phyloP scores from a whole-genome alignment of 2,329 filamentous ascomycete genomes.

The Sclerotinia spermophila region DNA sequence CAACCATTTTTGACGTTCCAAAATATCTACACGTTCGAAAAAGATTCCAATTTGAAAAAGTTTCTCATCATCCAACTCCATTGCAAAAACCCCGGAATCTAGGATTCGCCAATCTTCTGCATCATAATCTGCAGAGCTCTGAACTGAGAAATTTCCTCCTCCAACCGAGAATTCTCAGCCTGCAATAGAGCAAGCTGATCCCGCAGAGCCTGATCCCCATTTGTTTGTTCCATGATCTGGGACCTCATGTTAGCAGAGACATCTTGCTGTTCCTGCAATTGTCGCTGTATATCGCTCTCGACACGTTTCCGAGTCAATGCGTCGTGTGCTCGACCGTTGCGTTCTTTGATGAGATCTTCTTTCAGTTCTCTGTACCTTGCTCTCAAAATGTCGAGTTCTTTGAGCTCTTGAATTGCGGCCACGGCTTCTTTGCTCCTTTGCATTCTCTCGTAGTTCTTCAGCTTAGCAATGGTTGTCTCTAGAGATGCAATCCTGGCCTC shows the following conservation, averaged over 20 bases:
- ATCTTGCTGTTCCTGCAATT: not conserved
- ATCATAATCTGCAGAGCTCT: not conserved
- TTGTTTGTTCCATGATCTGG: not conserved
- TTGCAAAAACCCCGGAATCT: not conserved
- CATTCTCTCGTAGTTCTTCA: not conserved
- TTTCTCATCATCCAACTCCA: no score
- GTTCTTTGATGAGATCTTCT: not conserved
- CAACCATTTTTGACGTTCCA: no score
- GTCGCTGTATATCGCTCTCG: not conserved
- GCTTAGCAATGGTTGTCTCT: not conserved
- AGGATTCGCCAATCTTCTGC: not conserved
- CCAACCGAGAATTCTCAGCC: not conserved
- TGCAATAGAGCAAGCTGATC: not conserved
- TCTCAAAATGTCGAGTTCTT: not conserved
- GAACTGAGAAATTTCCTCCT: not conserved
- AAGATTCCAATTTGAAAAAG: no score
- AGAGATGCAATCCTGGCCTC: not conserved
- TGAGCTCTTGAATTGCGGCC: not conserved
- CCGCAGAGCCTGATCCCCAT: not conserved
- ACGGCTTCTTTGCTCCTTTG: not conserved
- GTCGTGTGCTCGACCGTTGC: not conserved
- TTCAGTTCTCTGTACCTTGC: not conserved
- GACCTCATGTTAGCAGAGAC: not conserved
- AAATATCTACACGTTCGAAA: no score
- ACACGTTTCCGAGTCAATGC: not conserved